These are phyloP conservation scores for Fusarium fujikuroi DNA, from an alignment of 2,329 filamentous ascomycete genomes.

Conservation along the genomic window DNA sequence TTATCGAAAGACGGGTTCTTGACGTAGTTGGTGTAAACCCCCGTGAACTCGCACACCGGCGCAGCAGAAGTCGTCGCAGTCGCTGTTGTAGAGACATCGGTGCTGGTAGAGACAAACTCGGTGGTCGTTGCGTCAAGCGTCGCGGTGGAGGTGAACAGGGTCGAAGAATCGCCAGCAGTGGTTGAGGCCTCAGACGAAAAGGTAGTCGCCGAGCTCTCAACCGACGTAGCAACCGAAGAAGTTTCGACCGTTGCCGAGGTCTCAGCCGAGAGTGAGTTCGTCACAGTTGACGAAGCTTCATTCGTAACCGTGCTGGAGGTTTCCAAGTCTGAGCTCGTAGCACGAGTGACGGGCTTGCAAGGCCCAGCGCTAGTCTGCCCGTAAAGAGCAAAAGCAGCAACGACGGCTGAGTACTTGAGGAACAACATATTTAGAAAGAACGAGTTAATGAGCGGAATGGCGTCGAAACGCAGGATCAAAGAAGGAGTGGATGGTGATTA, in stretches of 20 bases:
- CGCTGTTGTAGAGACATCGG: not conserved
- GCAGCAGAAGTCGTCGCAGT: not conserved
- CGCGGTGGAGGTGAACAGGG: not conserved
- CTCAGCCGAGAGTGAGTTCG: not conserved
- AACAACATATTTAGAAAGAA: slow-evolving; percentile 19
- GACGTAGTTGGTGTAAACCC: not conserved
- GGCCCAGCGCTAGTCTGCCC: not conserved
- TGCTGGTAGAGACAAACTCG: not conserved
- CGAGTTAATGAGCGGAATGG: not conserved
- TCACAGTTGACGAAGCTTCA: not conserved
- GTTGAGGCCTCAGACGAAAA: slow-evolving; percentile 33
- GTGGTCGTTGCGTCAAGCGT: not conserved
- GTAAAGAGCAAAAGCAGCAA: not conserved
- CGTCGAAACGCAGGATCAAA: not conserved
- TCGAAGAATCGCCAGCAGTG: not conserved
- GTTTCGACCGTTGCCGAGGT: accelerated
- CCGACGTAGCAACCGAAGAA: not conserved
- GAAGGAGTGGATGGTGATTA: not conserved
- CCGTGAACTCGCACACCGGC: not conserved
- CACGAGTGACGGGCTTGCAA: not conserved
- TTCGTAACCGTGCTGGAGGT: not conserved
- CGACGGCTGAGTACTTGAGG: not conserved
- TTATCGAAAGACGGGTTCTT: not conserved
- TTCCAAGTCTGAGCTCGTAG: not conserved
- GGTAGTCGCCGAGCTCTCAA: slow-evolving; percentile 14